Conservation (phyloP, 106 monocot genomes). For the Ottelia alismoides region DNA sequence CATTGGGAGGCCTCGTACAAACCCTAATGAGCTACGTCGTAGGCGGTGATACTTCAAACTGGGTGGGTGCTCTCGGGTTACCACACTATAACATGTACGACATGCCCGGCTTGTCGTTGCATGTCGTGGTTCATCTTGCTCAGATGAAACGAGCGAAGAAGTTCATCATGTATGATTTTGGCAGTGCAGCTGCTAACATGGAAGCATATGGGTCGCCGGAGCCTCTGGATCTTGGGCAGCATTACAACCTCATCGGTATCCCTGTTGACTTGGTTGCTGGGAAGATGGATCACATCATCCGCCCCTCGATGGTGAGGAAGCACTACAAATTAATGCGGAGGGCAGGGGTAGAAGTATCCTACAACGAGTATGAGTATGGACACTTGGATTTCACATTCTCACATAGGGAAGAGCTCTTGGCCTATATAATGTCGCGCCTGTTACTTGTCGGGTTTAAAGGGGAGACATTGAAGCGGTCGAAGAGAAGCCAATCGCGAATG, state of each 20-base stretch:
- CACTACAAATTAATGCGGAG: slow-evolving; percentile 78
- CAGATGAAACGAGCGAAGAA: slow-evolving; percentile 69
- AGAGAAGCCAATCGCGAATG: slow-evolving; percentile 3
- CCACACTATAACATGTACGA: slow-evolving; percentile 97
- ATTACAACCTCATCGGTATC: slow-evolving; percentile 65
- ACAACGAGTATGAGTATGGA: slow-evolving; percentile 84
- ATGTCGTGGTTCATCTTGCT: slow-evolving; percentile 75
- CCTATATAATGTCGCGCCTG: slow-evolving; percentile 79
- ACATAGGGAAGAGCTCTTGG: slow-evolving; percentile 80
- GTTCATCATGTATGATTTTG: slow-evolving; percentile 91
- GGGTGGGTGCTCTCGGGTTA: slow-evolving; percentile 80
- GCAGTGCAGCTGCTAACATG: slow-evolving; percentile 55
- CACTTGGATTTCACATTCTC: slow-evolving; percentile 97
- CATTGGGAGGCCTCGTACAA: slow-evolving; percentile 84
- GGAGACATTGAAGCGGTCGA: slow-evolving; percentile 19
- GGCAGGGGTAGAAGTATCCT: slow-evolving; percentile 58
- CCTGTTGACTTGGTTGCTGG: slow-evolving; percentile 96
- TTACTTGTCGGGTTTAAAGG: slow-evolving; percentile 24
- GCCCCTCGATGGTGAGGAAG: slow-evolving; percentile 87
- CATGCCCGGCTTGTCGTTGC: slow-evolving; percentile 90
- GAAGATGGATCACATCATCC: slow-evolving; percentile 58
- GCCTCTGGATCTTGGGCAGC: slow-evolving; percentile 67
- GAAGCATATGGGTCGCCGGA: slow-evolving; percentile 63
- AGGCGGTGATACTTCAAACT: slow-evolving; percentile 91
- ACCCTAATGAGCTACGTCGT: slow-evolving; percentile 90